phyloP scores from a whole-genome alignment of 805 yeast genomes.

The Kazachstania viticola region DNA sequence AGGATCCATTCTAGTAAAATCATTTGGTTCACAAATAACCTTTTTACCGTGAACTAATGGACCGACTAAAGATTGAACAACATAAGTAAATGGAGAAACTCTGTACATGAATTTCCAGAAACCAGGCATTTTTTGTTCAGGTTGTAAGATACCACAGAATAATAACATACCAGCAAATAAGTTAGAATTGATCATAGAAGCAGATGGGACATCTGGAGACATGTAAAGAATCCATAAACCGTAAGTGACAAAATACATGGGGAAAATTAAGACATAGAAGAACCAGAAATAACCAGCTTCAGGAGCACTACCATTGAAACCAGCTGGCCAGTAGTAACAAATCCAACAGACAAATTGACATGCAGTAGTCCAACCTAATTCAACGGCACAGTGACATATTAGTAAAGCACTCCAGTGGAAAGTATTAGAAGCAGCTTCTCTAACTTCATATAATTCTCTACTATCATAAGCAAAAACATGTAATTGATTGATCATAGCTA shows the following conservation, averaged over 20 bases:
- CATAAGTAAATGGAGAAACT: constrained; percentile 38
- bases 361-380: constrained; percentile 35
- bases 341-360: constrained; percentile 35
- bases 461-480: constrained; percentile 48
- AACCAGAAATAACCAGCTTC: constrained; percentile 44
- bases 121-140: constrained; percentile 32
- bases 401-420: constrained; percentile 56
- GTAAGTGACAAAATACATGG: constrained; percentile 38
- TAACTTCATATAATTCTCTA: constrained; percentile 55
- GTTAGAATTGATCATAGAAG: constrained; percentile 32
- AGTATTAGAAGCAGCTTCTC: constrained; percentile 64
- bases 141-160: constrained; percentile 43
- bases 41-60: constrained; percentile 30
- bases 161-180: constrained; percentile 43
- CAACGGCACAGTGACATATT: constrained; percentile 32
- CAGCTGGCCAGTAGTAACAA: constrained; percentile 40
- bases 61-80: constrained; percentile 33
- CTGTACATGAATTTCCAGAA: constrained; percentile 39
- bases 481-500: constrained; percentile 49
- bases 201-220: constrained; percentile 34
- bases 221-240: constrained; percentile 40
- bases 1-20: constrained; percentile 30
- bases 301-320: constrained; percentile 32
- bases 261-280: constrained; percentile 38
- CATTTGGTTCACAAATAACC: constrained; percentile 29